Base-by-base conservation (phyloP, 164 flowering plant species). In the Liriodendron chinense region DNA sequence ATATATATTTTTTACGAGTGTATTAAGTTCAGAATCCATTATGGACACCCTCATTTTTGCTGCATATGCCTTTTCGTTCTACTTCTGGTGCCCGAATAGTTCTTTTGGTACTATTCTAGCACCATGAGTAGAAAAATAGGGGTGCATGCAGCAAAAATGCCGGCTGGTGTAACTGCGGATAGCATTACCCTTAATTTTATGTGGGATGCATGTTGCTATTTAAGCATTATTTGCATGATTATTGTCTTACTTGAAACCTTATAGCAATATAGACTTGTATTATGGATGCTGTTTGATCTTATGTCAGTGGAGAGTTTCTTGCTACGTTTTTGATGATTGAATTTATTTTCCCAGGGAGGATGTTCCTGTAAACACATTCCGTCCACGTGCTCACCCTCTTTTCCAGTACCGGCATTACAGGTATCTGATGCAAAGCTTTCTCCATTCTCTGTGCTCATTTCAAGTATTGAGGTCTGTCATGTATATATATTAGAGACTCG, bases 381-480 rank as follows among this genome's bases (percentile, higher is more conserved):
- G 96, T 24, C 98, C 97, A 63, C 91, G 92, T 56, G 87, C 96
- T 79, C 87, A 89, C 50, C 96, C 84, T 61, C 92, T 96, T 64
- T 94, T 96, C 81, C 99, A 96, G 50, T 96, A 96, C 82, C 98
- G 99, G 68, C 94, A 89, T 59, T 96, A 94, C 87, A 94, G 99
- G 99, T 96, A 79, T 18, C 25, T 63, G 34, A 69, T 65, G 61
- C 1, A 49, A 16, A 6, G 13, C 59, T 53, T 53, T 53, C 59
- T 16, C 18, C 59, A 13, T 2, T 53, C 59, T 7, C 9, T 53
- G 16, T 53, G 57, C 57, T 53, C 10, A 10, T 7, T 53, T 28
- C 34, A 28, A 28, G 34, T 28, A 28, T 28, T 28, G 34, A 28
- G 34, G 34, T 28, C 34, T 28, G 34, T 2, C 3, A 4, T 28